Evolutionary conservation across 305 asterid species (phyloP).

Genomic region (Caryopteris hybrid): DNA sequence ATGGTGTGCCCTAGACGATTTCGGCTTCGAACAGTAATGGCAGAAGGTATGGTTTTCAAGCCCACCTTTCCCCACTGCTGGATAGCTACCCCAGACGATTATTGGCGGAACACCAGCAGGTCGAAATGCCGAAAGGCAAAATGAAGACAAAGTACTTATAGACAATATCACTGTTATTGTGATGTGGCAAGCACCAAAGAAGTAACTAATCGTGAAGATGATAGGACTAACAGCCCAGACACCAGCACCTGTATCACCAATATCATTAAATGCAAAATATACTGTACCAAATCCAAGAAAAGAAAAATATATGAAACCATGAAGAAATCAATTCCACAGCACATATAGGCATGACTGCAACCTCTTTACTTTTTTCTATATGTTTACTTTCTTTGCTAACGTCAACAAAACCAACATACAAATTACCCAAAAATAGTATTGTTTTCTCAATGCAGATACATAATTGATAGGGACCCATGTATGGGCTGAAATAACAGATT

Average conservation of each 20-base stretch:
- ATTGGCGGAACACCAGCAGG: slow-evolving; percentile 80
- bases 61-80: slow-evolving; percentile 86
- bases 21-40: slow-evolving; percentile 75
- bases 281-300: neutral
- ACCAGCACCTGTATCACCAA: slow-evolving; percentile 67
- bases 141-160: slow-evolving; percentile 53
- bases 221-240: slow-evolving; percentile 78
- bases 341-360: slow-evolving; percentile 6
- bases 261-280: slow-evolving; percentile 9
- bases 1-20: slow-evolving; percentile 84
- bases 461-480: neutral
- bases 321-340: neutral
- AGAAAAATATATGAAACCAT: neutral
- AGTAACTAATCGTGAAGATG: slow-evolving; percentile 51
- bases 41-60: slow-evolving; percentile 80
- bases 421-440: neutral
- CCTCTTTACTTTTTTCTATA: neutral
- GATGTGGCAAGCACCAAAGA: slow-evolving; percentile 47
- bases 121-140: slow-evolving; percentile 62
- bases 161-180: slow-evolving; percentile 42
- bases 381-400: neutral
- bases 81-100: slow-evolving; percentile 93
- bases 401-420: neutral
- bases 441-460: neutral
- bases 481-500: neutral